phyloP scores from a whole-genome alignment of 345 rosid species.

The Firmiana major region DNA sequence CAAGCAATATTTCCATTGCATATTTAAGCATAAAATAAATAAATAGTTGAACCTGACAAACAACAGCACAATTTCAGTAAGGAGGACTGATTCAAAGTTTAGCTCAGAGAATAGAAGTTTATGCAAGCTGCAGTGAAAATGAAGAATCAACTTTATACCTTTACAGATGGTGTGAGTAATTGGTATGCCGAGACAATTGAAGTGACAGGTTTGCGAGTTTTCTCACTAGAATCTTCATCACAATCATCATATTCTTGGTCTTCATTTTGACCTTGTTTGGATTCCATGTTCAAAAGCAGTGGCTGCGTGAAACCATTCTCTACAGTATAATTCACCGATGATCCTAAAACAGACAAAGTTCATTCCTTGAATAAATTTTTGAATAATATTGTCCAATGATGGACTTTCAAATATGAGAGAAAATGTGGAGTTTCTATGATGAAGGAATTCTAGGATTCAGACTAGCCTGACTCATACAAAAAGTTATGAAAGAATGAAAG shows the following conservation, averaged over 20 bases:
- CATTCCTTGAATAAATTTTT: not conserved
- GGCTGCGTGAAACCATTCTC: constrained; percentile 50
- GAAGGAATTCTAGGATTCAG: no score
- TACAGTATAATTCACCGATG: constrained; percentile 36
- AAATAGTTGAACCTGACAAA: constrained; percentile 60
- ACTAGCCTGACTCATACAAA: not conserved
- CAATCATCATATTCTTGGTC: constrained; percentile 43
- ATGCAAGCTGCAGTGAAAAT: not conserved
- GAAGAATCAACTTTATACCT: constrained; percentile 31
- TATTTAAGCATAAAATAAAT: constrained; percentile 86
- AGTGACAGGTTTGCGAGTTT: constrained; percentile 44
- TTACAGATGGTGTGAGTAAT: constrained; percentile 70
- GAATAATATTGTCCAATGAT: not conserved
- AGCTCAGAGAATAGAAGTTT: no score
- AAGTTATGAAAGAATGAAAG: not conserved
- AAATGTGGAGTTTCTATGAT: not conserved
- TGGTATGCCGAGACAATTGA: constrained; percentile 64
- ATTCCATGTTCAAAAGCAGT: constrained; percentile 37
- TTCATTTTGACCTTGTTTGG: constrained; percentile 37
- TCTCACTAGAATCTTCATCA: constrained; percentile 42
- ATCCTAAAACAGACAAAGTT: constrained; percentile 27
- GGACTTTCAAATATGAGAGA: not conserved
- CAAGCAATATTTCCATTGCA: constrained; percentile 79
- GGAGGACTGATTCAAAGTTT: not conserved
- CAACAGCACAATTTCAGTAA: not conserved